phyloP scores from a whole-genome alignment of 106 monocot species.

The Apostasia shenzhenica region DNA sequence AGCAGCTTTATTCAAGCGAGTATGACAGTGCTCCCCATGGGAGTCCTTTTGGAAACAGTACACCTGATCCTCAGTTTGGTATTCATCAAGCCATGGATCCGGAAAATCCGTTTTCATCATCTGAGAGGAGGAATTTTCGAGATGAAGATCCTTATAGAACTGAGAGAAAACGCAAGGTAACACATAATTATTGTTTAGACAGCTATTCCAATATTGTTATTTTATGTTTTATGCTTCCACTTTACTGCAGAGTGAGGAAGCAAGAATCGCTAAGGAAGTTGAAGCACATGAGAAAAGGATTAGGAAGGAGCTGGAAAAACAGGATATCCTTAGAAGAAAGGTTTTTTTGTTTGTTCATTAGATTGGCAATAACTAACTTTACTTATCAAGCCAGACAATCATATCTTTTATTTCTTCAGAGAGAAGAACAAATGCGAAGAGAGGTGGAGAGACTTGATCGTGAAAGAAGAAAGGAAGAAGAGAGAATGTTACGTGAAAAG shows the following conservation, averaged over 20 bases:
- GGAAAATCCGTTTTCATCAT: conserved; percentile 42
- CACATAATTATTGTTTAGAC: background rate
- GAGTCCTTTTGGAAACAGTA: conserved; percentile 27
- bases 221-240: background rate
- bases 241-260: conserved; percentile 62
- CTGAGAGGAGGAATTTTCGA: conserved; percentile 44
- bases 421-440: conserved; percentile 83
- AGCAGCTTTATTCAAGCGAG: conserved; percentile 45
- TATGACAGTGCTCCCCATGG: conserved; percentile 40
- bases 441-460: conserved; percentile 93
- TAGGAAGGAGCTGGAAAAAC: conserved; percentile 89
- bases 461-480: conserved; percentile 95
- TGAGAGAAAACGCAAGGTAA: conserved; percentile 86
- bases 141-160: conserved; percentile 64
- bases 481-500: conserved; percentile 83
- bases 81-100: conserved; percentile 30
- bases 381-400: background rate
- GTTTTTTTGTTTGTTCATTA: conserved; percentile 25
- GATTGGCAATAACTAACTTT: background rate
- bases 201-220: background rate
- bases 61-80: conserved; percentile 40
- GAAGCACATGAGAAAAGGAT: conserved; percentile 96
- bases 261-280: conserved; percentile 92
- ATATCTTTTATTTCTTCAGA: conserved; percentile 22
- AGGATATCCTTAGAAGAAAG: conserved; percentile 91